Percentiles rank a stretch among this genome's conserved stretches.
These are phyloP conservation scores for Penicillium sp. DNA, from an alignment of 2,329 filamentous ascomycete genomes.

Conservation along the genomic window DNA sequence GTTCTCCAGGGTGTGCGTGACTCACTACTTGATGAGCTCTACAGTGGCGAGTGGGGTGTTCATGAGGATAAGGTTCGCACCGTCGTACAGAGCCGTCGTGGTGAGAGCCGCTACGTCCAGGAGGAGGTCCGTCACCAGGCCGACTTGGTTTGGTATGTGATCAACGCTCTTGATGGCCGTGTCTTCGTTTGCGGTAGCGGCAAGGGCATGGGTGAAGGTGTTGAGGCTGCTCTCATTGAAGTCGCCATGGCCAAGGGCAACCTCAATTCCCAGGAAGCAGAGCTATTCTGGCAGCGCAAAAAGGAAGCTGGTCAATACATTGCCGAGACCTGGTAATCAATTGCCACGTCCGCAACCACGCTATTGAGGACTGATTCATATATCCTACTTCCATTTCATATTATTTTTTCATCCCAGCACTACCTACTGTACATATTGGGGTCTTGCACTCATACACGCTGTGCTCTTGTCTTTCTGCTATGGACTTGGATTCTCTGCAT, in stretches of 20 bases:
- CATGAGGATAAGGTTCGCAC: slow-evolving; percentile 85
- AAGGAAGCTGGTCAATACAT: slow-evolving; percentile 93
- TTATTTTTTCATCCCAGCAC: not conserved
- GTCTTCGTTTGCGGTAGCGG: slow-evolving; percentile 95
- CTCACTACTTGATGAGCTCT: slow-evolving; percentile 90
- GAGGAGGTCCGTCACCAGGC: slow-evolving; percentile 90
- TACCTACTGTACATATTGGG: not conserved
- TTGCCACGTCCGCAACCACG: not conserved
- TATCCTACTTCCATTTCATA: not conserved
- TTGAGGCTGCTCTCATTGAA: slow-evolving; percentile 81
- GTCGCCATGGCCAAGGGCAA: slow-evolving; percentile 93
- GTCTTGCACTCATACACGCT: not conserved
- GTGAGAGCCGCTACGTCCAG: slow-evolving; percentile 88
- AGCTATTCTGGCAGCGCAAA: slow-evolving; percentile 88
- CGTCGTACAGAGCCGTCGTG: slow-evolving; percentile 72
- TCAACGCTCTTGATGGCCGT: slow-evolving; percentile 92
- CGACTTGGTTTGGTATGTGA: slow-evolving; percentile 97
- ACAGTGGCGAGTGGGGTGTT: slow-evolving; percentile 93
- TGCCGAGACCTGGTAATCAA: slow-evolving; percentile 52
- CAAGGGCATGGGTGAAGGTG: slow-evolving; percentile 96
- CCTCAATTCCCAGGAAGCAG: slow-evolving; percentile 76
- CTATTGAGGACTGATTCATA: not conserved
- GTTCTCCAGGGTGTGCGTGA: slow-evolving; percentile 93
- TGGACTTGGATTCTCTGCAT: not conserved
- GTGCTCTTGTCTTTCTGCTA: not conserved